These are phyloP conservation scores for Paralagenidium karlingii DNA, from an alignment of 352 stramenopile genomes.

Conservation along the genomic window DNA sequence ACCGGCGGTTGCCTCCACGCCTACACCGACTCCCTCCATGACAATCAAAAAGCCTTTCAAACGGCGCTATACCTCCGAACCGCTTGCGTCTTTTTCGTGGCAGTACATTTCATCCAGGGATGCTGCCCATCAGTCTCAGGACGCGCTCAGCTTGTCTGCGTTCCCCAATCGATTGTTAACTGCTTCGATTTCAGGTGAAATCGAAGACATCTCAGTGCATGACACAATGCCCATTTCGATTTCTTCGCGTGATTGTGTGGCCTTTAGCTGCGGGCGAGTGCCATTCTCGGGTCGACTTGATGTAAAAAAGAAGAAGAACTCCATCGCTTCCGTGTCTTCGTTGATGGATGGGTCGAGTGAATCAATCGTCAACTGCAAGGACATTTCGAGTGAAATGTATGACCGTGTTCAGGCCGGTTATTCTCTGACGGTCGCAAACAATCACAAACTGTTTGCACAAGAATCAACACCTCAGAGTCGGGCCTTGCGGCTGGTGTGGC, in stretches of 20 bases:
- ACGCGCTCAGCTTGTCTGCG: slow-evolving; percentile 12
- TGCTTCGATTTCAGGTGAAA: slow-evolving; percentile 48
- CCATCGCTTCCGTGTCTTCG: neutral
- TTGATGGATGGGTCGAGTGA: slow-evolving; percentile 1
- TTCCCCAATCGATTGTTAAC: slow-evolving; percentile 76
- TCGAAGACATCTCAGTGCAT: slow-evolving; percentile 82
- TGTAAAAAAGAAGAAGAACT: neutral
- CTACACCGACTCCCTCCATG: neutral
- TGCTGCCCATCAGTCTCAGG: slow-evolving; percentile 1
- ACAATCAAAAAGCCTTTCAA: slow-evolving; percentile 60
- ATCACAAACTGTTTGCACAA: slow-evolving; percentile 48
- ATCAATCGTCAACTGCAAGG: too few relatives aligned
- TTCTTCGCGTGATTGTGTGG: slow-evolving; percentile 47
- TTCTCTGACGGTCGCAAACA: slow-evolving; percentile 63
- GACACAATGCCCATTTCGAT: slow-evolving; percentile 76
- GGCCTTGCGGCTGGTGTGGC: slow-evolving; percentile 51
- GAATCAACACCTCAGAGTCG: slow-evolving; percentile 17
- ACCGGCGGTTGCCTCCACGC: slow-evolving; percentile 2
- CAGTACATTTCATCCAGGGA: slow-evolving; percentile 20
- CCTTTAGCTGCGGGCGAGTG: slow-evolving; percentile 62
- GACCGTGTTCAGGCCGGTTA: slow-evolving; percentile 62
- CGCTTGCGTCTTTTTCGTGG: slow-evolving; percentile 72
- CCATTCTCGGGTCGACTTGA: slow-evolving; percentile 34
- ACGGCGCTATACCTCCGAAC: slow-evolving; percentile 63
- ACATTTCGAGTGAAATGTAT: slow-evolving; percentile 71